Evolutionary conservation across 805 yeast genomes (phyloP).

Genomic region (Metschnikowia bowlesiae): DNA sequence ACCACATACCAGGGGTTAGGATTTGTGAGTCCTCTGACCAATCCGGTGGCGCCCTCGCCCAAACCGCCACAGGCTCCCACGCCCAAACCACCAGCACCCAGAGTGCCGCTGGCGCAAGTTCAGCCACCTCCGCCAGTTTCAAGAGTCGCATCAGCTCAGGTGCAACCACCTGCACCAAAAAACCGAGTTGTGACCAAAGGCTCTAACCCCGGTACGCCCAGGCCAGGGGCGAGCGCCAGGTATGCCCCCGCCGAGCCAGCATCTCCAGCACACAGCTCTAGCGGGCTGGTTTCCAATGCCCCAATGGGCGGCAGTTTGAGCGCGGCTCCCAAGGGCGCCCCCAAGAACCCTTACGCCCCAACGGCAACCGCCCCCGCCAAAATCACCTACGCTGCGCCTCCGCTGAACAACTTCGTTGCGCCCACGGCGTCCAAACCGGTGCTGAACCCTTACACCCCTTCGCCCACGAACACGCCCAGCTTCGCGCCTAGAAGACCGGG

Average conservation of each 20-base stretch:
- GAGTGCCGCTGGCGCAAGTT: neutral
- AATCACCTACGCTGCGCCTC: constrained; percentile 34
- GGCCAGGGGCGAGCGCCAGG: constrained; percentile 2
- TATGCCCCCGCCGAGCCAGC: constrained; percentile 22
- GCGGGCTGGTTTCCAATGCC: constrained; percentile 19
- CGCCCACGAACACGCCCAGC: neutral
- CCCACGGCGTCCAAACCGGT: constrained; percentile 12
- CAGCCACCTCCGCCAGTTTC: constrained; percentile 10
- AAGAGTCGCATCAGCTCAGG: neutral
- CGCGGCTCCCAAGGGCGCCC: constrained; percentile 10
- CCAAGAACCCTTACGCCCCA: constrained; percentile 26
- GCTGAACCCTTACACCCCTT: constrained; percentile 14
- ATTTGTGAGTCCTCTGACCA: neutral
- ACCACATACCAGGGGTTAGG: constrained; percentile 21
- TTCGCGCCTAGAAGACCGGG: neutral
- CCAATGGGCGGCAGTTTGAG: constrained; percentile 1
- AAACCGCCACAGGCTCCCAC: neutral
- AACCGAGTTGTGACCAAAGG: constrained; percentile 7
- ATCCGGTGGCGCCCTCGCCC: constrained; percentile 3
- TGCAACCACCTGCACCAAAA: constrained; percentile 12
- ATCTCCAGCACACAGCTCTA: constrained; percentile 27
- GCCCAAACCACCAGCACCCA: neutral
- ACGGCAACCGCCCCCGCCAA: constrained; percentile 15
- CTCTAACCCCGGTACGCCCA: constrained; percentile 8
- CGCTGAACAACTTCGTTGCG: constrained; percentile 15